Evolutionary conservation across 345 rosid genomes (phyloP), one percentile per base, ranked within the genome.

Genomic region (Diplotaxis tenuifolia): DNA sequence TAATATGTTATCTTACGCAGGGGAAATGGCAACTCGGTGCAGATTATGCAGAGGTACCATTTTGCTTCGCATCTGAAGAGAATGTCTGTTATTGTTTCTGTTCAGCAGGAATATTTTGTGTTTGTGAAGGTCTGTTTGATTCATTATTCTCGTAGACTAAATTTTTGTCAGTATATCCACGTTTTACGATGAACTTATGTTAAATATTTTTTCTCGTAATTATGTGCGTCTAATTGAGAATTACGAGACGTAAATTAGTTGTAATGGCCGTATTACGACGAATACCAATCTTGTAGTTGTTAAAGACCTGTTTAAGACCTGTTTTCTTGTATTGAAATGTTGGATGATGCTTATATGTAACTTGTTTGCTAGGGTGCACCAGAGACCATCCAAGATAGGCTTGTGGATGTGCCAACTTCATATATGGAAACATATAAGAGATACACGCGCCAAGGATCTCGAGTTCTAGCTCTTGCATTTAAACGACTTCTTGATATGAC

Each of bases 11-110:
- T 72, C 23, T n/a, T 27, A 67, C 78, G 80, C 97, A 96, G 99
- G 84, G 99, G 97, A 75, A 78, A 80, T 78, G 97, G 97, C 61
- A 77, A 85, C 72, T 77, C 96, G 38, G 99, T 96, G 69, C 99
- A 96, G 83, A 96, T 96, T 78, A 85, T 92, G 80, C 97, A 92
- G 84, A 90, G 99, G 75, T 87, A 92, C 82, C 99, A 96, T 82
- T 96, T 96, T 81, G 98, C 99, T 9, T 96, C 99, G 19, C 87
- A 90, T 82, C 83, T 96, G 62, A 96, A 96, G 74, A 82, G 99
- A 78, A 96, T 96, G 99, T 82, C 99, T 6, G 98, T 88, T 78
- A 88, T 96, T 73, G 99, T 87, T 79, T 90, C 88, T 70, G 76
- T 86, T 12, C 83, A 89, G 68, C 97, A 96, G 80, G 86, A 86